Percentiles rank a stretch among this genome's conserved stretches.
Evolutionary conservation across 352 stramenopile genomes (phyloP).

Genomic region (Phytophthora idaei): DNA sequence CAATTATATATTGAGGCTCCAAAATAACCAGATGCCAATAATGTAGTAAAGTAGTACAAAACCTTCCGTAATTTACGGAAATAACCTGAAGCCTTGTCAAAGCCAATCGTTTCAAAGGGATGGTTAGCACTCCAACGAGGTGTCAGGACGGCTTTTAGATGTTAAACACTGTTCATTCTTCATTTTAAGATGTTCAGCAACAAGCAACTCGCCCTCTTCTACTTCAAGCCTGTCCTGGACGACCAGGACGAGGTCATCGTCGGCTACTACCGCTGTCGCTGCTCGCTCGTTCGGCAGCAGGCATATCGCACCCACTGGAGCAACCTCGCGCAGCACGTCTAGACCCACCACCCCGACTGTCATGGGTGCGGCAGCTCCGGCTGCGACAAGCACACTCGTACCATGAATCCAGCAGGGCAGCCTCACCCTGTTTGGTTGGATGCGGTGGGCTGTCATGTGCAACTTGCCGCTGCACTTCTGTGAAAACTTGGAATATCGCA

Average conservation of each 20-base stretch:
- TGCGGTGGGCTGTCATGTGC: background rate
- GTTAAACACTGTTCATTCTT: background rate
- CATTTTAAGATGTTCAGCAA: background rate
- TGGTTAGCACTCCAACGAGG: background rate
- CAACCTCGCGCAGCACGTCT: too few relatives aligned
- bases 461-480: background rate
- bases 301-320: too few relatives aligned
- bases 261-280: background rate
- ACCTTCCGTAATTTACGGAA: too few relatives aligned
- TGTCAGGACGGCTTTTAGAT: background rate
- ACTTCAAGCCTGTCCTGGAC: background rate
- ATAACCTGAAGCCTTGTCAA: background rate
- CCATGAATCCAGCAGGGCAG: background rate
- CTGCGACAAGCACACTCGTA: background rate
- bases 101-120: background rate
- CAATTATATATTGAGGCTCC: too few relatives aligned
- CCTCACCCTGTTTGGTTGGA: background rate
- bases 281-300: background rate
- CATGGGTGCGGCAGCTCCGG: background rate
- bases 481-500: background rate
- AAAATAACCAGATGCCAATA: too few relatives aligned
- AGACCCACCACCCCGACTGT: too few relatives aligned
- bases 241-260: background rate
- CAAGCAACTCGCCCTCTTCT: background rate
- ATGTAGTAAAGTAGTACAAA: too few relatives aligned